Evolutionary conservation across 768 basidiomycete genomes (phyloP).

Genomic region (Lanmaoa pseudosensibilis): DNA sequence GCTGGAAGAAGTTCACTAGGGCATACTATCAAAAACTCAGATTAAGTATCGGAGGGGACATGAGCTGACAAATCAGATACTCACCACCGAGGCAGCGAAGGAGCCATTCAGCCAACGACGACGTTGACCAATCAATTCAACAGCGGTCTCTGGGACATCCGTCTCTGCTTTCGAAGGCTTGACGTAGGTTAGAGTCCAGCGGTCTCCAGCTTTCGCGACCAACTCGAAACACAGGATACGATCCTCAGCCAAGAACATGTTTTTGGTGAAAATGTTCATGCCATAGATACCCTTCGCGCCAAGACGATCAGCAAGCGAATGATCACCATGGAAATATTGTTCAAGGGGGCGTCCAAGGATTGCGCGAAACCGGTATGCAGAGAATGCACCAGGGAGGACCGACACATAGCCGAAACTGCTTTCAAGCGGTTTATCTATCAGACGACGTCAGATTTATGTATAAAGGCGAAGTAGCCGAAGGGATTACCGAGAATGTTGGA

Average conservation of each 20-base stretch:
- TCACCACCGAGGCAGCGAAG: conserved; percentile 86
- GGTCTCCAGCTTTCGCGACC: conserved; percentile 83
- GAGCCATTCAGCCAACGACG: conserved; percentile 97
- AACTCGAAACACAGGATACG: conserved; percentile 97
- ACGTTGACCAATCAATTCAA: conserved; percentile 92
- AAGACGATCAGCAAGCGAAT: conserved; percentile 86
- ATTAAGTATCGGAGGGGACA: not conserved
- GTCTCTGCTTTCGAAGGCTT: conserved; percentile 97
- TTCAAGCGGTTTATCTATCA: conserved; percentile 85
- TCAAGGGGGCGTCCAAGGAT: conserved; percentile 86
- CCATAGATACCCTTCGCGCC: conserved; percentile 93
- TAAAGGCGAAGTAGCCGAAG: not conserved
- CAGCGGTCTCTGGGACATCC: conserved; percentile 91
- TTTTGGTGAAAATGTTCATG: conserved; percentile 97
- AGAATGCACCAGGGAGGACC: conserved; percentile 95
- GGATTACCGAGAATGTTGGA: conserved; percentile 84
- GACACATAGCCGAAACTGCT: conserved; percentile 96
- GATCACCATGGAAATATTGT: conserved; percentile 86
- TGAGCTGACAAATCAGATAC: conserved; percentile 28
- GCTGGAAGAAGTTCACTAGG: conserved; percentile 87
- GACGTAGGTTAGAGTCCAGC: conserved; percentile 89
- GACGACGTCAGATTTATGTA: conserved; percentile 7
- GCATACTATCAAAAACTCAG: conserved; percentile 60
- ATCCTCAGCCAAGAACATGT: conserved; percentile 90
- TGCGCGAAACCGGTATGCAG: conserved; percentile 91